Percentiles rank a stretch among this genome's conserved stretches.
Evolutionary conservation across 1,139 yeast genomes (phyloP).

Genomic region (Kodamaea sp.): DNA sequence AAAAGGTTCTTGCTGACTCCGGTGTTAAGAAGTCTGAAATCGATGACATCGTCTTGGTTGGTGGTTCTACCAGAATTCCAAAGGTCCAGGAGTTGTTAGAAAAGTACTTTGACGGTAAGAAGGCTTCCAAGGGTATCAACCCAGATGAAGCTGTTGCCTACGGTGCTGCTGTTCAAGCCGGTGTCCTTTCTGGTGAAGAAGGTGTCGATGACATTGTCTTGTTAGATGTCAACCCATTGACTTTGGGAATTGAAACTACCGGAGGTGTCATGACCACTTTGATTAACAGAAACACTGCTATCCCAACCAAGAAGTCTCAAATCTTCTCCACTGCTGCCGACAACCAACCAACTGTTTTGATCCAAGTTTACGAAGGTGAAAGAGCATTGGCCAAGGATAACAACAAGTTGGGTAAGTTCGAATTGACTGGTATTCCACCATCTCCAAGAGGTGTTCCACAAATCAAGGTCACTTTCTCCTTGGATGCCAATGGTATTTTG

Average conservation of each 20-base stretch:
- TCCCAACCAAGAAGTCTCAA: conserved; percentile 51
- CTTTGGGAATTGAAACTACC: conserved; percentile 51
- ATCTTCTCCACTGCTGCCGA: conserved; percentile 51
- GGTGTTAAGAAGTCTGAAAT: conserved; percentile 79
- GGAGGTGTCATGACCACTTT: conserved; percentile 53
- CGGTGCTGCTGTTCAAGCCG: conserved; percentile 78
- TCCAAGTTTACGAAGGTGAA: conserved; percentile 51
- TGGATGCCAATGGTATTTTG: conserved; percentile 51
- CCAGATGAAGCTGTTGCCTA: conserved; percentile 74
- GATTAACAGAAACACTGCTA: conserved; percentile 50
- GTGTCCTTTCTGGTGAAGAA: conserved; percentile 81
- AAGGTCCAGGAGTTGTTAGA: conserved; percentile 91
- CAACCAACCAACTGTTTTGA: conserved; percentile 50
- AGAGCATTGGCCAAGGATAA: conserved; percentile 50
- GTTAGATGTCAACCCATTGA: conserved; percentile 51
- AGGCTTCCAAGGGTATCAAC: conserved; percentile 93
- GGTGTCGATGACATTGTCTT: conserved; percentile 51
- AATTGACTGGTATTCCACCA: conserved; percentile 50
- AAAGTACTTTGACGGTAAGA: conserved; percentile 86
- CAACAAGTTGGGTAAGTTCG: conserved; percentile 48
- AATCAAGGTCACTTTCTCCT: conserved; percentile 48
- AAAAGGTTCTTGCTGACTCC: conserved; percentile 87
- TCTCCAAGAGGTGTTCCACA: conserved; percentile 54
- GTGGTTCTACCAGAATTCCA: conserved; percentile 98
- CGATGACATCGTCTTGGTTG: conserved; percentile 91